phyloP scores from a whole-genome alignment of 2,329 filamentous ascomycete genomes.

The Escovopsis sp. region DNA sequence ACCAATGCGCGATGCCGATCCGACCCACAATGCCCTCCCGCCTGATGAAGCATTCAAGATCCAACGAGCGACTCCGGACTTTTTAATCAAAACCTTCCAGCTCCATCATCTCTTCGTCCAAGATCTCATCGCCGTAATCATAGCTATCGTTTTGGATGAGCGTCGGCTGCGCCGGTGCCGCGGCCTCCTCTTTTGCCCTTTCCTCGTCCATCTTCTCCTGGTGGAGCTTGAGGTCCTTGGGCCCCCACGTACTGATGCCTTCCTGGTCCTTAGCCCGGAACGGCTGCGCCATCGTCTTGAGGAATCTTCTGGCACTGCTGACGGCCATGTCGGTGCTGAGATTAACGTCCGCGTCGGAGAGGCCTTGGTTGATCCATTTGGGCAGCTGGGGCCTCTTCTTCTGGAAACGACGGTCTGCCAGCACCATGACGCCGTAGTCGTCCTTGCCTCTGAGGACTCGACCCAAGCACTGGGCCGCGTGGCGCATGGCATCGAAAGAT shows the following conservation, averaged over 20 bases:
- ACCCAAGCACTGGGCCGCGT: slow-evolving; percentile 89
- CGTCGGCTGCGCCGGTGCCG: slow-evolving; percentile 12
- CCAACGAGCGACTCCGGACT: not conserved
- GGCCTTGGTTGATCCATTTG: slow-evolving; percentile 88
- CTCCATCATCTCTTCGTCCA: slow-evolving; percentile 43
- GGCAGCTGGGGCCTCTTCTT: slow-evolving; percentile 84
- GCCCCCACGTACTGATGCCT: slow-evolving; percentile 83
- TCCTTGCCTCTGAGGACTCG: slow-evolving; percentile 93
- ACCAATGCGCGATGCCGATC: too few relatives aligned
- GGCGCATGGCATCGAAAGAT: slow-evolving; percentile 98
- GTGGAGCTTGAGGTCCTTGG: slow-evolving; percentile 62
- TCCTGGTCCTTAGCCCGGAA: slow-evolving; percentile 74
- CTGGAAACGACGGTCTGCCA: slow-evolving; percentile 85
- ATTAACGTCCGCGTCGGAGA: slow-evolving; percentile 75
- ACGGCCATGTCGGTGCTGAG: slow-evolving; percentile 93
- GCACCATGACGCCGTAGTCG: slow-evolving; percentile 98
- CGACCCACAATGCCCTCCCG: too few relatives aligned
- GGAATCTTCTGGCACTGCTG: slow-evolving; percentile 73
- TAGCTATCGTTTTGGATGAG: slow-evolving; percentile 23
- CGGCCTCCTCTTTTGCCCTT: slow-evolving; percentile 44
- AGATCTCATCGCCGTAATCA: slow-evolving; percentile 36
- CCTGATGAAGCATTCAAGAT: not conserved
- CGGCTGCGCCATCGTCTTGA: slow-evolving; percentile 83
- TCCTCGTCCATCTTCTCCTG: slow-evolving; percentile 62
- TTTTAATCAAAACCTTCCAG: slow-evolving; percentile 19